A percentile compares a stretch with the other conserved stretches of the same genome.
Evolutionary conservation across 2,329 filamentous ascomycete species (phyloP).

Genomic region (Ilyonectria destructans): DNA sequence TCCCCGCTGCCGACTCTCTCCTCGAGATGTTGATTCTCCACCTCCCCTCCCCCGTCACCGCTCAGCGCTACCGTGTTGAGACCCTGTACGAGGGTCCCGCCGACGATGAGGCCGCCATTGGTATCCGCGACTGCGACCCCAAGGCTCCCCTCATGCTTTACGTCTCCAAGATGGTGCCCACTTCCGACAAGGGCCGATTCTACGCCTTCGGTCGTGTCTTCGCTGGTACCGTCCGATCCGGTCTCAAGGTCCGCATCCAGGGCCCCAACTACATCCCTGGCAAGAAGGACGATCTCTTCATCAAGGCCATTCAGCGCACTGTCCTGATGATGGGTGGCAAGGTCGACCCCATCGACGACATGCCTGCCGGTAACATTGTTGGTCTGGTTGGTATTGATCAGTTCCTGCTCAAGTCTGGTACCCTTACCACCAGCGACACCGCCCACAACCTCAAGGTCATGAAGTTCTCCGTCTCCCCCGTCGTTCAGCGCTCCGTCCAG

Average conservation of each 20-base stretch:
- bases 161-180: conserved; percentile 99
- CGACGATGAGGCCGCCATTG: conserved; percentile 93
- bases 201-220: conserved; percentile 99
- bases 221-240: conserved; percentile 96
- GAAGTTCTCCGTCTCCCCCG: conserved; percentile 99
- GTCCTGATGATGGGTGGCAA: conserved; percentile 99
- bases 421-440: conserved; percentile 95
- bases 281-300: conserved; percentile 98
- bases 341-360: conserved; percentile 98
- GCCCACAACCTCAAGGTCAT: conserved; percentile 99
- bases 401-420: conserved; percentile 99
- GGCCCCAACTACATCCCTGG: conserved; percentile 98
- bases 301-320: conserved; percentile 99
- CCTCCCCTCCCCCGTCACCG: conserved; percentile 94
- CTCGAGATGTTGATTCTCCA: conserved; percentile 99
- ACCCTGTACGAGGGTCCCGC: conserved; percentile 98
- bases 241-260: conserved; percentile 99
- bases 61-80: conserved; percentile 98
- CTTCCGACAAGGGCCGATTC: conserved; percentile 99
- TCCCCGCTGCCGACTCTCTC: conserved; percentile 97
- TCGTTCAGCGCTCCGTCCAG: conserved; percentile 98
- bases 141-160: conserved; percentile 99
- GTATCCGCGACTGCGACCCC: conserved; percentile 98
- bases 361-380: conserved; percentile 99
- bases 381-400: conserved; percentile 99